These are phyloP conservation scores for Mortierella sp. DNA, from an alignment of 371 early-diverging fungal species.

Conservation along the genomic window DNA sequence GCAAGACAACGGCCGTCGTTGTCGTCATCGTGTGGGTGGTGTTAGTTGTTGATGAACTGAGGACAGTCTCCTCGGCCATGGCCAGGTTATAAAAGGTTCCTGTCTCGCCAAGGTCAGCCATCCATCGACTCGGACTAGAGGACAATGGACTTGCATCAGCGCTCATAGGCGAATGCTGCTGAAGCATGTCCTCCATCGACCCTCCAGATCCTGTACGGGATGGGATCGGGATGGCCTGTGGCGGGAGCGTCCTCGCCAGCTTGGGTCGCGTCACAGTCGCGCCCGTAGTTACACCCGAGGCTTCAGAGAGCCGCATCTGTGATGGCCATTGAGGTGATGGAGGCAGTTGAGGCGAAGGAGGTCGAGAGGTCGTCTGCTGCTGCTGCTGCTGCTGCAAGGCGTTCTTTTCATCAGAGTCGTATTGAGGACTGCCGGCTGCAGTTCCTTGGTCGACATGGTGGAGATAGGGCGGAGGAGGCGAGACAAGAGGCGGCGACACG, in stretches of 20 bases:
- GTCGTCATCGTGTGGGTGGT: neutral
- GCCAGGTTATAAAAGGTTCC: constrained; percentile 14
- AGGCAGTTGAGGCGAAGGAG: constrained; percentile 6
- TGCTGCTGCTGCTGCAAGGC: constrained; percentile 5
- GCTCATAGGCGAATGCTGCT: neutral
- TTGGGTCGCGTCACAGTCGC: constrained; percentile 25
- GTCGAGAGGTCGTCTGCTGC: neutral
- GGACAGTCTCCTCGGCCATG: constrained; percentile 15
- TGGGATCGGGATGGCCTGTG: constrained; percentile 20
- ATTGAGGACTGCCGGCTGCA: too few species aligned
- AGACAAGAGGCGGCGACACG: constrained; percentile 22
- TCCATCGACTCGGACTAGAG: constrained; percentile 1
- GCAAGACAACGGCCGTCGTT: neutral
- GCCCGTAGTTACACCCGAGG: constrained; percentile 10
- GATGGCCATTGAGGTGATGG: constrained; percentile 15
- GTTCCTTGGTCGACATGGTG: constrained; percentile 15
- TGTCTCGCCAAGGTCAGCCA: constrained; percentile 5
- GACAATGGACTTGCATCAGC: neutral
- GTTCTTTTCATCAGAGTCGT: too few species aligned
- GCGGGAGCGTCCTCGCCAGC: constrained; percentile 23
- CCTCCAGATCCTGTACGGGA: neutral
- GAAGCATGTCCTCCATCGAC: too few species aligned
- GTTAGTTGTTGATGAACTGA: too few species aligned
- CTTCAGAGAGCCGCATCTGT: constrained; percentile 20
- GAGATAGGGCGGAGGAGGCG: constrained; percentile 42